phyloP scores from a whole-genome alignment of 129 eudicot genomes.

The Flaveria bidentis region DNA sequence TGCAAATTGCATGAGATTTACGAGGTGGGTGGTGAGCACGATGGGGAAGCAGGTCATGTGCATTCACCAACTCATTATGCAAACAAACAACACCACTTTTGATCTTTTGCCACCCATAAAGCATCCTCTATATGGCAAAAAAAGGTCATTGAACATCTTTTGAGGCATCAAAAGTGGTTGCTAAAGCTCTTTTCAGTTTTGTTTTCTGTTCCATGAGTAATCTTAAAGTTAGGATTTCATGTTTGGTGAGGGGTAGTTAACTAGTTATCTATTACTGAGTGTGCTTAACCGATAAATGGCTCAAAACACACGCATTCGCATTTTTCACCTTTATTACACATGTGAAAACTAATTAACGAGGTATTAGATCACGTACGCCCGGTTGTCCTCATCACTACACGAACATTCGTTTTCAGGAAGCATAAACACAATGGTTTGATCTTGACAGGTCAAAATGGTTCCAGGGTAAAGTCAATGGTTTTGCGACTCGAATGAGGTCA shows the following conservation, averaged over 20 bases:
- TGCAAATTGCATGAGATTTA: neutral
- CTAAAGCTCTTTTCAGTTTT: neutral
- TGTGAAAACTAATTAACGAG: neutral
- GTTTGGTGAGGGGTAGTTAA: no score
- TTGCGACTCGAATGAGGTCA: neutral
- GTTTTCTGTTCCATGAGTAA: neutral
- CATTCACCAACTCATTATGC: constrained; percentile 9
- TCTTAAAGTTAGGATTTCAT: constrained; percentile 3
- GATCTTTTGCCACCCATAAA: constrained; percentile 26
- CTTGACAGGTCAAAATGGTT: neutral
- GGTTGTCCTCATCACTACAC: no score
- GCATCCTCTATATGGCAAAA: constrained; percentile 19
- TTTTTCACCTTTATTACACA: neutral
- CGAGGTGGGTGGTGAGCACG: constrained; percentile 23
- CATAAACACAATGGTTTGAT: neutral
- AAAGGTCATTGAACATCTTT: constrained; percentile 20
- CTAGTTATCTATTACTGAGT: no score
- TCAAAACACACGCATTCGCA: no score
- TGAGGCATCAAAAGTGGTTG: constrained; percentile 18
- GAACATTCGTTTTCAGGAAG: no score
- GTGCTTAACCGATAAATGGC: no score
- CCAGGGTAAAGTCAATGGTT: neutral
- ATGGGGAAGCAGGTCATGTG: constrained; percentile 24
- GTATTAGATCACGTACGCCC: neutral
- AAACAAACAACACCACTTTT: constrained; percentile 16